These are phyloP conservation scores for Dalbergia cultrata DNA, from an alignment of 306 rosid genomes.

Conservation along the genomic window DNA sequence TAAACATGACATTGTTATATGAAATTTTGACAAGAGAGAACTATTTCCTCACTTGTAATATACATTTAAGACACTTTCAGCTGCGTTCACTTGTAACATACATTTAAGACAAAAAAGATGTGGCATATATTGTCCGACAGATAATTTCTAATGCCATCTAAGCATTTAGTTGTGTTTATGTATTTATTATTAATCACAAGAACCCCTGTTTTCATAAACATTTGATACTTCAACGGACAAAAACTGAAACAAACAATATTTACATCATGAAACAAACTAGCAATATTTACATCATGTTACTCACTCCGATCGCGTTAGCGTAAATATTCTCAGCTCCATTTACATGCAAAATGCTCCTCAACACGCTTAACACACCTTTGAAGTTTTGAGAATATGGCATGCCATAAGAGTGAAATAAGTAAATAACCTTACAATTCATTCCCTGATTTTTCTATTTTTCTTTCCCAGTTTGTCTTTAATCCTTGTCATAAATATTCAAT, in stretches of 20 bases:
- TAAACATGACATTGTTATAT: too few species aligned
- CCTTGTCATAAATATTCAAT: too few species aligned
- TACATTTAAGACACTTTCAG: too few species aligned
- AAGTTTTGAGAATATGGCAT: neutral
- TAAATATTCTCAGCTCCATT: conserved; percentile 13
- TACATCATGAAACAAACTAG: neutral
- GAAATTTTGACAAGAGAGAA: too few species aligned
- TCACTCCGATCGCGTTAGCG: neutral
- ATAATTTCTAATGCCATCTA: neutral
- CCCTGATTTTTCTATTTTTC: neutral
- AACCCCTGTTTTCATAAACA: neutral
- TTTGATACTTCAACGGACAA: neutral
- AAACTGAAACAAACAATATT: neutral
- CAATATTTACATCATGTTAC: neutral
- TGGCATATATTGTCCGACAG: neutral
- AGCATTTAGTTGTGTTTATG: neutral
- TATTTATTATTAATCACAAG: too few species aligned
- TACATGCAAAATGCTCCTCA: neutral
- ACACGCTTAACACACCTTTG: neutral
- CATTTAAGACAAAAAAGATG: neutral
- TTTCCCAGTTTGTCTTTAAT: too few species aligned
- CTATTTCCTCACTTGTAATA: too few species aligned
- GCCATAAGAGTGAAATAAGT: too few species aligned
- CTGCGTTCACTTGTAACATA: neutral
- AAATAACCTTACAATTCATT: neutral